Evolutionary conservation across 1,284 basidiomycete species (phyloP).

Genomic region (Apiotrichum montevideense): DNA sequence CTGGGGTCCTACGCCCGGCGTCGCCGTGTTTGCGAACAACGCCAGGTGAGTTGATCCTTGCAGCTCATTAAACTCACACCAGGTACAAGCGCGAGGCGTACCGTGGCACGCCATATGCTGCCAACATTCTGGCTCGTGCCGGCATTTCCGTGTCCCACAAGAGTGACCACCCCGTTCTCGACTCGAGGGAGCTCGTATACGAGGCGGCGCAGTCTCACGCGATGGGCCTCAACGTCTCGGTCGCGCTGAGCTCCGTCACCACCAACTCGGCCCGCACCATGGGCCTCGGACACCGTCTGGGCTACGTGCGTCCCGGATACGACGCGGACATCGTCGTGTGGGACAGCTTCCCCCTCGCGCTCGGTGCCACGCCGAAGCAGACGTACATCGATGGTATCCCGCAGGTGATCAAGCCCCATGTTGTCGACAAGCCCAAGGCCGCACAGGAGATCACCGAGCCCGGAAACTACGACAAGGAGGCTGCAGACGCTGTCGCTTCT

Average conservation of each 20-base stretch:
- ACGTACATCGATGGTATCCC: slow-evolving; percentile 58
- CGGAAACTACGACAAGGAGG: slow-evolving; percentile 40
- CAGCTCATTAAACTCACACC: slow-evolving; percentile 48
- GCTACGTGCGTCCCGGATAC: slow-evolving; percentile 60
- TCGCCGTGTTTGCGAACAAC: slow-evolving; percentile 66
- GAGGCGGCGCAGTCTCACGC: slow-evolving; percentile 85
- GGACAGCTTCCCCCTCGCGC: slow-evolving; percentile 74
- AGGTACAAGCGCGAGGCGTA: slow-evolving; percentile 77
- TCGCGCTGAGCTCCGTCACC: slow-evolving; percentile 58
- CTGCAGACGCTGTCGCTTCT: slow-evolving; percentile 30
- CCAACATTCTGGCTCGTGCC: slow-evolving; percentile 67
- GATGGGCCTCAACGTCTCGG: slow-evolving; percentile 50
- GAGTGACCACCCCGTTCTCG: slow-evolving; percentile 64
- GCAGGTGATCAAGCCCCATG: slow-evolving; percentile 43
- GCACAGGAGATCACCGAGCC: slow-evolving; percentile 36
- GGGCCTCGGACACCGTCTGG: slow-evolving; percentile 75
- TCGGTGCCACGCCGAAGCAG: slow-evolving; percentile 55
- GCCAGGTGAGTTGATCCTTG: slow-evolving; percentile 11
- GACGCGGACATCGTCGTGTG: slow-evolving; percentile 69
- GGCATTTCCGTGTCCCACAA: slow-evolving; percentile 63
- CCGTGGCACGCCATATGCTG: slow-evolving; percentile 76
- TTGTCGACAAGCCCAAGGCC: slow-evolving; percentile 34
- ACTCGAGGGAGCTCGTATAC: slow-evolving; percentile 60
- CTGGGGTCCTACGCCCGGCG: slow-evolving; percentile 53
- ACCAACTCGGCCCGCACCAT: slow-evolving; percentile 68